Conservation (phyloP, 805 yeast species). For the Brettanomyces custersianus region DNA sequence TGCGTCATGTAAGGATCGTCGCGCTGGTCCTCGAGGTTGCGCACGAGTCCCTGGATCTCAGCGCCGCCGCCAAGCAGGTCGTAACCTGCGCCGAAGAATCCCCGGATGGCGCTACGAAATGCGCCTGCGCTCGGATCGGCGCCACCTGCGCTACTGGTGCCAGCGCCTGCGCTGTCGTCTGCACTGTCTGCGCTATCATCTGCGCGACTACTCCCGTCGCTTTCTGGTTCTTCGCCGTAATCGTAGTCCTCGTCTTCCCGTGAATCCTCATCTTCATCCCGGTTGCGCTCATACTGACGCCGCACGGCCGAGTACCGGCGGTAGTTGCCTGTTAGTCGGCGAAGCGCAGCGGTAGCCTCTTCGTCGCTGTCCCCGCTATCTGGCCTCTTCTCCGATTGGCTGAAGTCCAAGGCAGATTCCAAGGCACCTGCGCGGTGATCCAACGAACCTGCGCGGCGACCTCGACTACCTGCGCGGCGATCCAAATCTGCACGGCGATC, state of each 20-base stretch:
- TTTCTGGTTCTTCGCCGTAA: slow-evolving; percentile 2
- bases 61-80: slow-evolving; percentile 16
- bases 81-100: slow-evolving; percentile 20
- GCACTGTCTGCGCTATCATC: slow-evolving; percentile 10
- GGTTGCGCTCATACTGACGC: slow-evolving; percentile 3
- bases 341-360: slow-evolving; percentile 20
- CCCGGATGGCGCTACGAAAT: slow-evolving; percentile 18
- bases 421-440: background rate
- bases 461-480: slow-evolving; percentile 3
- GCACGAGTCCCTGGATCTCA: slow-evolving; percentile 2
- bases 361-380: slow-evolving; percentile 6
- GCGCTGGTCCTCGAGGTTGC: slow-evolving; percentile 13
- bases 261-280: slow-evolving; percentile 4
- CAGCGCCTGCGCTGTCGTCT: background rate
- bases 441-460: no score
- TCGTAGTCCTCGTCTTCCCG: slow-evolving; percentile 1
- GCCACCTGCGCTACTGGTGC: background rate
- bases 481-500: slow-evolving; percentile 1
- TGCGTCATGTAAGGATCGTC: slow-evolving; percentile 54
- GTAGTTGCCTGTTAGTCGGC: slow-evolving; percentile 32
- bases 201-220: slow-evolving; percentile 13
- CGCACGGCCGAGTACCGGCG: slow-evolving; percentile 22
- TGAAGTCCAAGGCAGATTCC: no score
- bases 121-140: slow-evolving; percentile 6
- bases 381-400: background rate